Percentiles rank a stretch among this genome's conserved stretches.
These are phyloP conservation scores for Rhizopus microsporus DNA, from an alignment of 371 early-diverging fungal species.

Conservation along the genomic window DNA sequence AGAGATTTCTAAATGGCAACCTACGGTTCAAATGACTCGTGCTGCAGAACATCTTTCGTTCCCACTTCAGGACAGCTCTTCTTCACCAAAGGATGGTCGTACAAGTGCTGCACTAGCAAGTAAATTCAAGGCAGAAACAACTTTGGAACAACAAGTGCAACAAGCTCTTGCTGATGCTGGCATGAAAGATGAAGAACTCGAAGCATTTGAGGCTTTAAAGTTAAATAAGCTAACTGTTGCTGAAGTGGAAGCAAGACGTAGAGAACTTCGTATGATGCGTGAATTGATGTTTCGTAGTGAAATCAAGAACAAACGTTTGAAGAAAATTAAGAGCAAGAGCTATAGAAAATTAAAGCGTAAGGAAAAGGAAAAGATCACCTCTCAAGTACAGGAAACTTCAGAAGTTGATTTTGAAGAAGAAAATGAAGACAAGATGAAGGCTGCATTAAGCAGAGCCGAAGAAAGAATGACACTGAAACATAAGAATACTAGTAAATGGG, in stretches of 20 bases:
- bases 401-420: slow-evolving; percentile 77
- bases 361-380: slow-evolving; percentile 60
- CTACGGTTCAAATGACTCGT: slow-evolving; percentile 80
- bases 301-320: slow-evolving; percentile 84
- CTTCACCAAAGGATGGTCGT: slow-evolving; percentile 29
- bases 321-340: slow-evolving; percentile 96
- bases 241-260: slow-evolving; percentile 74
- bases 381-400: slow-evolving; percentile 44
- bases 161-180: slow-evolving; percentile 68
- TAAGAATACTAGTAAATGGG: slow-evolving; percentile 95
- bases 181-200: slow-evolving; percentile 76
- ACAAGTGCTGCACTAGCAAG: slow-evolving; percentile 59
- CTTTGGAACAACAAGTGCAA: slow-evolving; percentile 83
- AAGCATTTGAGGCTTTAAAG: slow-evolving; percentile 83
- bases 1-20: slow-evolving; percentile 83
- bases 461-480: slow-evolving; percentile 94
- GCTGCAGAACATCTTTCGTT: slow-evolving; percentile 85
- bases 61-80: slow-evolving; percentile 45
- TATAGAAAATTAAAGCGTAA: slow-evolving; percentile 85
- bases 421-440: slow-evolving; percentile 60
- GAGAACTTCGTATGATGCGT: slow-evolving; percentile 88
- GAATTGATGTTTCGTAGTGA: slow-evolving; percentile 93
- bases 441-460: slow-evolving; percentile 79
- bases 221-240: slow-evolving; percentile 78
- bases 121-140: slow-evolving; percentile 60